Evolutionary conservation across 768 basidiomycete species (phyloP).

Genomic region (Clitopilus passeckerianus): DNA sequence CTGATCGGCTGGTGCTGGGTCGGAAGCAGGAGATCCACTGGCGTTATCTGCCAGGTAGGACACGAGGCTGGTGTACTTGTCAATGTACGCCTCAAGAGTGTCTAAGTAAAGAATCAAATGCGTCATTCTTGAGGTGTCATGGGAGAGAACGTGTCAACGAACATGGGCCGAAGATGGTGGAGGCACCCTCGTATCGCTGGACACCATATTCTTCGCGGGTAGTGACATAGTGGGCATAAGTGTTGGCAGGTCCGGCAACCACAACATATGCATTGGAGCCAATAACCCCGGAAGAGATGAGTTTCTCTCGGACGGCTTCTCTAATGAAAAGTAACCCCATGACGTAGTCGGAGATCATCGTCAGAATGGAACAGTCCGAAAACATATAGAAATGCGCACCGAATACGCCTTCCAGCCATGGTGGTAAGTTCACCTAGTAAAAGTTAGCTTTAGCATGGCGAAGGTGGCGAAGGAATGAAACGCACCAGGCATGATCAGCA

Average conservation of each 20-base stretch:
- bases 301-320: conserved; percentile 58
- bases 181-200: conserved; percentile 80
- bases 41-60: conserved; percentile 52
- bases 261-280: conserved; percentile 71
- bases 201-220: conserved; percentile 70
- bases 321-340: conserved; percentile 26
- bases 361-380: not conserved
- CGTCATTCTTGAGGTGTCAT: conserved; percentile 4
- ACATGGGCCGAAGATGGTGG: conserved; percentile 75
- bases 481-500: conserved; percentile 61
- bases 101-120: conserved; percentile 28
- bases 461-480: not conserved
- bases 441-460: not conserved
- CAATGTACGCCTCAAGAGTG: conserved; percentile 77
- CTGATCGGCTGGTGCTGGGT: conserved; percentile 60
- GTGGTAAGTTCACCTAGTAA: conserved; percentile 65
- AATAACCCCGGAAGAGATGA: conserved; percentile 60
- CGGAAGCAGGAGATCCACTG: conserved; percentile 48
- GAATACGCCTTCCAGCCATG: conserved; percentile 73
- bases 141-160: conserved; percentile 15
- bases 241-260: conserved; percentile 77
- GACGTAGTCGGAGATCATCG: not conserved
- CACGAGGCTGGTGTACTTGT: conserved; percentile 67
- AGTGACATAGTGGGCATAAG: conserved; percentile 71
- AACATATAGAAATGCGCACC: conserved; percentile 32